These are phyloP conservation scores for Daldinia grandis DNA, from an alignment of 495 filamentous ascomycete genomes.

Conservation along the genomic window DNA sequence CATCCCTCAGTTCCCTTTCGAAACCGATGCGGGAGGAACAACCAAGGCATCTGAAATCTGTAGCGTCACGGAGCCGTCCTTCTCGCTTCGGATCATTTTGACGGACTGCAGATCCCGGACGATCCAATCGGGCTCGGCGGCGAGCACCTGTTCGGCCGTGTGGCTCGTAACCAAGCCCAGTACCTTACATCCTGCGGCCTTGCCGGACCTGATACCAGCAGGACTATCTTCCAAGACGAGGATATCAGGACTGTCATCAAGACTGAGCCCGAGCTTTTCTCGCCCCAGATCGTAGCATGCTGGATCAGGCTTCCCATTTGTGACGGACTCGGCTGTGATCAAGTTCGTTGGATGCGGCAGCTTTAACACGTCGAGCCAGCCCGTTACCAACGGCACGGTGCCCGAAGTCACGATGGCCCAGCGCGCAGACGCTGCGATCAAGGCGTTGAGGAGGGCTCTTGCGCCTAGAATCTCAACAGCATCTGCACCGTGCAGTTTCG, in stretches of 20 bases:
- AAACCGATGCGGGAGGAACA: background rate
- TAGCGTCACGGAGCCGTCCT: conserved; percentile 59
- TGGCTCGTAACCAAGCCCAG: conserved; percentile 90
- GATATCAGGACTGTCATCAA: conserved; percentile 51
- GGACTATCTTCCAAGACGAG: conserved; percentile 93
- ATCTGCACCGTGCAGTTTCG: conserved; percentile 75
- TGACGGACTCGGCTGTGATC: conserved; percentile 86
- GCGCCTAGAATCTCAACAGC: conserved; percentile 83
- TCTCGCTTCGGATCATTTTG: conserved; percentile 58
- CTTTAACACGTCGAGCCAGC: conserved; percentile 82
- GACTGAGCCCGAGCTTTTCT: conserved; percentile 64
- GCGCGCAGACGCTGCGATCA: conserved; percentile 60
- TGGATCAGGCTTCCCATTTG: conserved; percentile 87
- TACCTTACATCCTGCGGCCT: conserved; percentile 88
- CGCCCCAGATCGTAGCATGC: conserved; percentile 81
- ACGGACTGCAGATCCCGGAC: conserved; percentile 81
- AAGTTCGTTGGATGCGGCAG: conserved; percentile 78
- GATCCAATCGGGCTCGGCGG: conserved; percentile 86
- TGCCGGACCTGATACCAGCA: conserved; percentile 88
- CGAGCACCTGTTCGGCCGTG: conserved; percentile 70
- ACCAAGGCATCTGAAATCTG: conserved; percentile 56
- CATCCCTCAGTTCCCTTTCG: conserved; percentile 1
- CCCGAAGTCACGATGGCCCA: conserved; percentile 97
- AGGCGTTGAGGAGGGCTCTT: conserved; percentile 52
- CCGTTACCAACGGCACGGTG: conserved; percentile 78